Evolutionary conservation across 345 rosid genomes (phyloP).

Genomic region (Linum usitatissimum): DNA sequence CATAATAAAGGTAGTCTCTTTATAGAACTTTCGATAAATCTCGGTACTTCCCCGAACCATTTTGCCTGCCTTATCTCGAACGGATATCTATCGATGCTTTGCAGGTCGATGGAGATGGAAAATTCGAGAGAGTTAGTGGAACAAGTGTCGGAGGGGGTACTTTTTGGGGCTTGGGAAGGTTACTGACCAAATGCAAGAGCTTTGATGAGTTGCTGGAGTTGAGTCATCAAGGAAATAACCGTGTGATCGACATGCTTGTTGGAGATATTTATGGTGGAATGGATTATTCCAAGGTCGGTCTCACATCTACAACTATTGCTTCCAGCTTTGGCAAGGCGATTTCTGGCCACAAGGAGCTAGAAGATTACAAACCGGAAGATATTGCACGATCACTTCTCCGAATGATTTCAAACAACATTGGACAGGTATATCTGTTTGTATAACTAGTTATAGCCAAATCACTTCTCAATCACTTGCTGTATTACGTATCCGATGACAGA

Average conservation of each 20-base stretch:
- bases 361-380: conserved; percentile 69
- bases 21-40: not conserved
- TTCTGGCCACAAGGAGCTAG: conserved; percentile 53
- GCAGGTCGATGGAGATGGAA: conserved; percentile 70
- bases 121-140: conserved; percentile 77
- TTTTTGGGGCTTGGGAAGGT: conserved; percentile 77
- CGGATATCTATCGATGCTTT: not conserved
- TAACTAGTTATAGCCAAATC: not conserved
- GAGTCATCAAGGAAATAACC: conserved; percentile 68
- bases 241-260: conserved; percentile 80
- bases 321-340: conserved; percentile 88
- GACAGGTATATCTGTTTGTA: conserved; percentile 37
- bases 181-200: conserved; percentile 73
- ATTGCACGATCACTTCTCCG: conserved; percentile 59
- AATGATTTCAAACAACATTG: conserved; percentile 80
- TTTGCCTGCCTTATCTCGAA: conserved; percentile 14
- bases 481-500: conserved; percentile 22
- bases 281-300: conserved; percentile 69
- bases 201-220: conserved; percentile 68
- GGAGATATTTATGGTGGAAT: conserved; percentile 89
- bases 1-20: conserved; percentile 71
- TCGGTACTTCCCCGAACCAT: not conserved
- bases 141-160: conserved; percentile 91
- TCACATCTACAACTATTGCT: conserved; percentile 59
- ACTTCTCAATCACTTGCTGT: not conserved